phyloP scores from a whole-genome alignment of 352 stramenopile genomes.

The Globisporangium uncinulatum region DNA sequence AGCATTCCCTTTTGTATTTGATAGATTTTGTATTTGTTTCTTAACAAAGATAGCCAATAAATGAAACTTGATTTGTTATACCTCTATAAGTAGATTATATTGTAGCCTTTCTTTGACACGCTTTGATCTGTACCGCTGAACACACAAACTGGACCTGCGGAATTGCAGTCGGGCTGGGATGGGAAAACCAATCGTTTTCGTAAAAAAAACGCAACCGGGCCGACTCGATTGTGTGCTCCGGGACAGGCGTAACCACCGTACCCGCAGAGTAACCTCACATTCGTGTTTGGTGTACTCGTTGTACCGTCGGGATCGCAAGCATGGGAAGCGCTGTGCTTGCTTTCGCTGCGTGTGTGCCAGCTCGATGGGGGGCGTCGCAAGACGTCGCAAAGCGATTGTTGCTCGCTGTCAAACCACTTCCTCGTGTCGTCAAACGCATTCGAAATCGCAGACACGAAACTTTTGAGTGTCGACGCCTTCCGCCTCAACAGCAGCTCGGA shows the following conservation, averaged over 20 bases:
- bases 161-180: conserved; percentile 2
- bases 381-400: neutral
- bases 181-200: conserved; percentile 8
- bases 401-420: neutral
- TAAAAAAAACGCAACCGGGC: conserved; percentile 6
- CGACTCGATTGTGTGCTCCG: neutral
- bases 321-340: neutral
- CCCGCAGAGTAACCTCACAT: neutral
- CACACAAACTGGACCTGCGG: conserved; percentile 6
- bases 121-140: too few relatives aligned
- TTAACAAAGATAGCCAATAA: neutral
- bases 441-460: neutral
- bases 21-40: neutral
- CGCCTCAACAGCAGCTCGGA: conserved; percentile 1
- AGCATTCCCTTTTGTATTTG: neutral
- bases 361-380: neutral
- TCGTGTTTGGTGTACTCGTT: too few relatives aligned
- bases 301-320: neutral
- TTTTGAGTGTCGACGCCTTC: neutral
- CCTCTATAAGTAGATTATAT: too few relatives aligned
- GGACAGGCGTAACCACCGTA: neutral
- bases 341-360: too few relatives aligned
- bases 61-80: too few relatives aligned
- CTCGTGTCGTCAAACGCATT: neutral
- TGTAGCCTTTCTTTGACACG: too few relatives aligned